These are phyloP conservation scores for Pichia cactophila DNA, from an alignment of 1,139 yeast genomes.

Conservation along the genomic window DNA sequence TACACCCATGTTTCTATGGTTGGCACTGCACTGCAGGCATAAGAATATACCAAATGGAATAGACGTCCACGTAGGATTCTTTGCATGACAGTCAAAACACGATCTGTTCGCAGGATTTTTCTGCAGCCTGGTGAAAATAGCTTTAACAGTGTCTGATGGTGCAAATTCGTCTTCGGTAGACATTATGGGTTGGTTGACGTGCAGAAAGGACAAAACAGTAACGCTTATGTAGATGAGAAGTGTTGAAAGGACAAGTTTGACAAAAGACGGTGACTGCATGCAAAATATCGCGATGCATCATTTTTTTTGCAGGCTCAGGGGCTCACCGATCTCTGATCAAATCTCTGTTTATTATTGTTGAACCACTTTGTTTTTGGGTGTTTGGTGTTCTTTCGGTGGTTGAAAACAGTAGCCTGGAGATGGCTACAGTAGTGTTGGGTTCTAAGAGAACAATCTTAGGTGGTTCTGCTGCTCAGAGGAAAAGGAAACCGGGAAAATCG, in stretches of 20 bases:
- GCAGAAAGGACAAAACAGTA: background rate
- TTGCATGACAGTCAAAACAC: slow-evolving; percentile 90
- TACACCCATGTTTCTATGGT: slow-evolving; percentile 92
- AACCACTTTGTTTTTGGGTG: background rate
- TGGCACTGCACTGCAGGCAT: slow-evolving; percentile 94
- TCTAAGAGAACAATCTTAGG: background rate
- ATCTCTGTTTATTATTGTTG: background rate
- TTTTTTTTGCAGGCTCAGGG: background rate
- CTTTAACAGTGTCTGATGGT: slow-evolving; percentile 53
- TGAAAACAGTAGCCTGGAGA: background rate
- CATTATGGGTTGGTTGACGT: slow-evolving; percentile 8
- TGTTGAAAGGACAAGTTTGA: background rate
- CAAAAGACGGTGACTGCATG: too few relatives aligned
- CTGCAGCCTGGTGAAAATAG: slow-evolving; percentile 50
- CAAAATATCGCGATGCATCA: background rate
- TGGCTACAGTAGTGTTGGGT: background rate
- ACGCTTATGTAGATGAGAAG: background rate
- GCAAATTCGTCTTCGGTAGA: slow-evolving; percentile 37
- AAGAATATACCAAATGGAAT: slow-evolving; percentile 92
- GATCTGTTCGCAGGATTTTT: slow-evolving; percentile 68
- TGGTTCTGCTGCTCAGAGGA: background rate
- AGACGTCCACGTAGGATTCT: slow-evolving; percentile 97
- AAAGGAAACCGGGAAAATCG: background rate
- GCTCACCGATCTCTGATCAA: background rate
- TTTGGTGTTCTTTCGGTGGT: background rate